These are phyloP conservation scores for Lactifluus piperatus DNA, from an alignment of 768 basidiomycete genomes.

Conservation along the genomic window DNA sequence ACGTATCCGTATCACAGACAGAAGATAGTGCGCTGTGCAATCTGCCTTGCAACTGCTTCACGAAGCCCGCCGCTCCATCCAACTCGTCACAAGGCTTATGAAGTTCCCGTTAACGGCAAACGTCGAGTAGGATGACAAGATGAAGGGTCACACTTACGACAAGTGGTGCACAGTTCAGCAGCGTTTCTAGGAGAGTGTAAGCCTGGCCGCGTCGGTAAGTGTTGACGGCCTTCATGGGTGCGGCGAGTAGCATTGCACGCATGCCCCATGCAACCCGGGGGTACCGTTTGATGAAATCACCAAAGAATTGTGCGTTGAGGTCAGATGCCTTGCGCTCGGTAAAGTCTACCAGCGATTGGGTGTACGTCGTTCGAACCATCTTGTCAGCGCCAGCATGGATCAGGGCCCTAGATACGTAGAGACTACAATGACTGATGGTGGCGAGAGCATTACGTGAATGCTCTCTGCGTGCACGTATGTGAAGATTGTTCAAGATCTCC, in stretches of 20 bases:
- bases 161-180: slow-evolving; percentile 47
- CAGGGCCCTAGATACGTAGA: slow-evolving; percentile 57
- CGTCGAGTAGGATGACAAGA: not conserved
- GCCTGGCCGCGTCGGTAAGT: slow-evolving; percentile 67
- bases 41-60: slow-evolving; percentile 40
- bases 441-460: slow-evolving; percentile 53
- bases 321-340: slow-evolving; percentile 72
- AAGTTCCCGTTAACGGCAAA: not conserved
- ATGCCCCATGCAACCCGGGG: slow-evolving; percentile 58
- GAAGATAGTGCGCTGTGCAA: slow-evolving; percentile 41
- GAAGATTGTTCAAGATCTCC: slow-evolving; percentile 52
- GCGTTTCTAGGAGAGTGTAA: slow-evolving; percentile 58
- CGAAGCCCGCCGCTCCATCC: slow-evolving; percentile 40
- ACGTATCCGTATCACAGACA: slow-evolving; percentile 39
- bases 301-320: slow-evolving; percentile 66
- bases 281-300: slow-evolving; percentile 63
- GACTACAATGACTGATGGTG: slow-evolving; percentile 56
- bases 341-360: slow-evolving; percentile 63
- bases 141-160: slow-evolving; percentile 31
- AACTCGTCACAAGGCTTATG: slow-evolving; percentile 28
- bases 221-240: slow-evolving; percentile 58
- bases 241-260: slow-evolving; percentile 47
- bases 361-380: slow-evolving; percentile 46
- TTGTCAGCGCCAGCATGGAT: slow-evolving; percentile 31
- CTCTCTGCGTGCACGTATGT: slow-evolving; percentile 60